Evolutionary conservation across 2,329 filamentous ascomycete species (phyloP), one percentile per base, ranked within the genome.

Genomic region (Fusarium hainanense): DNA sequence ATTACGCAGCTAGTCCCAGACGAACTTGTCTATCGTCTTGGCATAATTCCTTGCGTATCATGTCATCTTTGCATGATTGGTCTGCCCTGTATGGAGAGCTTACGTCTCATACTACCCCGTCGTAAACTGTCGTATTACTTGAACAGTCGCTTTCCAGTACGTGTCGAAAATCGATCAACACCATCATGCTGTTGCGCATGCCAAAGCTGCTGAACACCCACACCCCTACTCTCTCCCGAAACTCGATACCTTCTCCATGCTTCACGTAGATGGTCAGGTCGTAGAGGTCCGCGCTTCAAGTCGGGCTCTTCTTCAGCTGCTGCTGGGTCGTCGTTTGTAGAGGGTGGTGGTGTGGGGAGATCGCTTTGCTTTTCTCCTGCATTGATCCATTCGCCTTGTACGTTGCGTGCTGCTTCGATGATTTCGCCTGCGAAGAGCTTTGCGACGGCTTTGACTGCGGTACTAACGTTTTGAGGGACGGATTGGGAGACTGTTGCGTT

Each of bases 401-500:
- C 87, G 44, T 87, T 85, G 54, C 91, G 86, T 12, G 92, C 92
- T 50, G 85, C 82, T 77, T 93, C 92, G 67, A 94, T 90, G 49
- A 95, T 84, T 67, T 93, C 90, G 54, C 91, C 92, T 6, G 92
- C 87, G 77, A 93, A 94, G 65, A 93, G 85, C 79, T 95, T 95
- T 49, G 90, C 89, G 21, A 93, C 91, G 0, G 90, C 89, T 50
- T 89, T 90, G 75, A 94, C 90, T n/a, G 91, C 90, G 23, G 91
- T 89, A 66, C 92, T 90, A 51, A 94, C 90, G 72, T 88, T 91
- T 21, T 87, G 85, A 0, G 91, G 91, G 0, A 93, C 92, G 3
- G 91, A 93, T 77, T 94, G 92, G 0, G 91, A 93, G 11, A 94
- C 90, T 3, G 92, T 93, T 62, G 92, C 91, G 75, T 94, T 95